phyloP scores from a whole-genome alignment of 2,329 filamentous ascomycete genomes.

The Cercospora sesami region DNA sequence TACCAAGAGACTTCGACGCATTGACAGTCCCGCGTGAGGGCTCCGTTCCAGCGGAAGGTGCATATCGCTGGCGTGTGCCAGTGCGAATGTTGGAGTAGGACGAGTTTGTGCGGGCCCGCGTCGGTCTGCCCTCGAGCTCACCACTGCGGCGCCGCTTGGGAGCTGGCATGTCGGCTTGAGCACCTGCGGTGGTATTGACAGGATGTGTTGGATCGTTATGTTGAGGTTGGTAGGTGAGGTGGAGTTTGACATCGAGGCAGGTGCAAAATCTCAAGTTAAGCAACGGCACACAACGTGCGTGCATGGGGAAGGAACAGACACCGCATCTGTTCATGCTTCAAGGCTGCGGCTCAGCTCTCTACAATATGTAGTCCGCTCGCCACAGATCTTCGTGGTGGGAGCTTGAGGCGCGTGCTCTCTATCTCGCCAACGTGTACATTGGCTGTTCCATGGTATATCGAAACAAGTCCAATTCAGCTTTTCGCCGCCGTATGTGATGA shows the following conservation, averaged over 20 bases:
- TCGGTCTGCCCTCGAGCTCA: conserved; percentile 6
- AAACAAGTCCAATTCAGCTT: not conserved
- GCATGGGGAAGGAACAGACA: conserved; percentile 12
- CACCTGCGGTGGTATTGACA: not conserved
- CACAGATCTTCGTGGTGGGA: not conserved
- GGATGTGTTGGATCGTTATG: not conserved
- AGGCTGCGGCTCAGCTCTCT: not conserved
- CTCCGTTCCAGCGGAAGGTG: conserved; percentile 5
- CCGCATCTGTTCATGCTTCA: not conserved
- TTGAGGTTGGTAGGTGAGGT: not conserved
- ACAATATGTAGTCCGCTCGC: not conserved
- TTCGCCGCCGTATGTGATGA: not conserved
- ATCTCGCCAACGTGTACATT: not conserved
- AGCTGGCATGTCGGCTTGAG: not conserved
- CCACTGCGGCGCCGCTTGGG: conserved; percentile 21
- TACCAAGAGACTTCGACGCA: not conserved
- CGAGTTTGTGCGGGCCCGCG: conserved; percentile 14
- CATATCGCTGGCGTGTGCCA: conserved; percentile 23
- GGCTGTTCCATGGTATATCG: not conserved
- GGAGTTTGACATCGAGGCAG: conserved; percentile 6
- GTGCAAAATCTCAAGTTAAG: not conserved
- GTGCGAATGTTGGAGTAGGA: conserved; percentile 16
- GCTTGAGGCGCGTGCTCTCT: not conserved
- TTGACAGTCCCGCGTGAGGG: not conserved
- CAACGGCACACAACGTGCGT: not conserved